Percentiles rank a stretch among this genome's conserved stretches.
Conservation (phyloP, 23 red algal species). For the Agarophyton chilense region DNA sequence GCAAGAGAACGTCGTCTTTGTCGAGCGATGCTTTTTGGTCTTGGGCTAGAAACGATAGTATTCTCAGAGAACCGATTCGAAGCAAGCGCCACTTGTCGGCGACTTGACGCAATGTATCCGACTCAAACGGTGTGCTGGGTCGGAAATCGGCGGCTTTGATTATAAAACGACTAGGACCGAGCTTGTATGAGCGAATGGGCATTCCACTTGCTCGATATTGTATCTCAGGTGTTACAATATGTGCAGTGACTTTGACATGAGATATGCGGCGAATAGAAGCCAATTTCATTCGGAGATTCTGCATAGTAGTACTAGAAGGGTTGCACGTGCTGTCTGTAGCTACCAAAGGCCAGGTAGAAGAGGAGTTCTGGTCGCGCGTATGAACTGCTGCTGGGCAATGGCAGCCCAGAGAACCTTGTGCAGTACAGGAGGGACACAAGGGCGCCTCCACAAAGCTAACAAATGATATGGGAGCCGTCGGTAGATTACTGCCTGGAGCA, state of each 20-base stretch:
- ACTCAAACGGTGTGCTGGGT: constrained; percentile 21
- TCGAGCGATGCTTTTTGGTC: not conserved
- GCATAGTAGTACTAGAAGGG: constrained; percentile 11
- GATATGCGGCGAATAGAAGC: constrained; percentile 46
- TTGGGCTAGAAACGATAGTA: not conserved
- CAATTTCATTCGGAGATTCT: constrained; percentile 20
- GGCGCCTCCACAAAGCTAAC: constrained; percentile 66
- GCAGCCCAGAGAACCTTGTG: constrained; percentile 49
- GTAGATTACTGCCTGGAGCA: constrained; percentile 21
- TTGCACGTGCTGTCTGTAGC: not conserved
- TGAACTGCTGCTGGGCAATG: not conserved
- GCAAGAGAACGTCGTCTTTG: not conserved
- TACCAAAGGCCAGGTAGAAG: constrained; percentile 41
- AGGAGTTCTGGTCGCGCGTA: not conserved
- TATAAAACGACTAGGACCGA: constrained; percentile 60
- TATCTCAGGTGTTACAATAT: constrained; percentile 32
- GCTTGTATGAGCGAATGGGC: constrained; percentile 19
- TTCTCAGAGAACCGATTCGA: not conserved
- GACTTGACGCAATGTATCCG: constrained; percentile 64
- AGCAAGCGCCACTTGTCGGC: constrained; percentile 53
- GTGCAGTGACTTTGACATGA: constrained; percentile 65
- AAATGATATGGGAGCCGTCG: constrained; percentile 37
- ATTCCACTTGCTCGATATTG: not conserved
- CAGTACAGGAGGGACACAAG: constrained; percentile 35
- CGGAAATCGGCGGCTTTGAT: constrained; percentile 55